Evolutionary conservation across 148 eudicot species (phyloP), one percentile per base, ranked within the genome.

Genomic region (Bassia scoparia): DNA sequence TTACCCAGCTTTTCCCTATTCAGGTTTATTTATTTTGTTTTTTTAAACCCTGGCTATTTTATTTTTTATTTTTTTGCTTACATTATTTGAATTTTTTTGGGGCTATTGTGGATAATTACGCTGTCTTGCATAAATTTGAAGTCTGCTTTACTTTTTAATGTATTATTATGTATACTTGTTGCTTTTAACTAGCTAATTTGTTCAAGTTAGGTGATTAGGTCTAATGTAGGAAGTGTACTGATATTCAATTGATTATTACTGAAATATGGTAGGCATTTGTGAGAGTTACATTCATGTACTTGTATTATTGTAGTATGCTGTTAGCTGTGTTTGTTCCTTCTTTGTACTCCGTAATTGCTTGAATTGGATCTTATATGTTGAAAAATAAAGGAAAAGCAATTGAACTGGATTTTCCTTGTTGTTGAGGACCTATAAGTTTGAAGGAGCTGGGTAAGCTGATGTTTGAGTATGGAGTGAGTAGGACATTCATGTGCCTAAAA

Each of bases 1-100:
- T 95, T 85, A 84, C 89, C 31, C 64, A 81, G 20, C 97, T 95
- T 56, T 95, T 95, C 68, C 97, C 98, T 6, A 94, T 94, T 81
- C 98, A 94, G 85, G 98, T 94, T 70, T 27, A 26, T 67, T 58
- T 38, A 63, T 15, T 12, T 31, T 65, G 2, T 26, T 9, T 33
- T 13, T 9, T 69, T 69, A 52, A 14, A 31, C 17, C 52, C 12
- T 31, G 43, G 21, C 17, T 49, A 16, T 33, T 1, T 53, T 12
- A 52, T 0, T 21, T 17, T n/a, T 33, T 48, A 16, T 6, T 16
- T 18, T 15, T 60, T n/a, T n/a, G n/a, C 3, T 60, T 11, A 26
- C 27, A 10, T 26, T 26, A 18, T 52, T 17, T 52, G 61, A n/a
- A 3, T 34, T 61, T 17, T 62, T 62, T 34, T 33, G 34, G 44